Evolutionary conservation across 352 stramenopile species (phyloP), one percentile per base, ranked within the genome.

Genomic region (Phytophthora sojae): DNA sequence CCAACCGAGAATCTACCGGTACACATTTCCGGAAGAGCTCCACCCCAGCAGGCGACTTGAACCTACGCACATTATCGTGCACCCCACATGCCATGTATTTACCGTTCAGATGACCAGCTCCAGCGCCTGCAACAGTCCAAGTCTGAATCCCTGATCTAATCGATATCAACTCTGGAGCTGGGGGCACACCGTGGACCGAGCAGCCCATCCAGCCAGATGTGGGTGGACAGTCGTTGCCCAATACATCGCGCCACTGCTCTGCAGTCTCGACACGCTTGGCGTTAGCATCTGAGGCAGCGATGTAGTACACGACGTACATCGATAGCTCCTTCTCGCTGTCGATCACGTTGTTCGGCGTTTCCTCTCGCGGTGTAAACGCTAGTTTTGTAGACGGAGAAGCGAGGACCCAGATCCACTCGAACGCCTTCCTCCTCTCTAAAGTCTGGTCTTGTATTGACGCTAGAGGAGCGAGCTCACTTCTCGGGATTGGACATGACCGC

Each of bases 21-120:
- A 94, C 55, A 44, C 75, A 70, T 32, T 93, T 95, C 4, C 88
- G 81, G 63, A 95, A 95, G 4, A 95, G 73, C 57, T 95, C 88
- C 6, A 93, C 72, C 0, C 88, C 88, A 25, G 75, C 60, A 0
- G 85, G 59, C 7, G 79, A 90, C 67, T 89, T 95, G 64, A 93
- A 95, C 61, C 78, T 86, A 17, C 57, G 45, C 4, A 77, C 80
- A 12, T 64, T 53, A 25, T 91, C 82, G 51, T 92, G 84, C 0
- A 75, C 57, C n/a, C 88, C 88, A 52, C 55, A 88, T 4, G 81
- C 66, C 25, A 95, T 77, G 50, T 92, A 93, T 12, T 82, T 83
- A 3, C 85, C 84, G 53, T 95, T 95, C 3, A 93, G 55, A 55
- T 89, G 76, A 0, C 60, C 63, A 0, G 79, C 64, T 5, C 88